Base-by-base conservation (phyloP, 2,329 filamentous ascomycete species). In the Aureobasidium sp. region DNA sequence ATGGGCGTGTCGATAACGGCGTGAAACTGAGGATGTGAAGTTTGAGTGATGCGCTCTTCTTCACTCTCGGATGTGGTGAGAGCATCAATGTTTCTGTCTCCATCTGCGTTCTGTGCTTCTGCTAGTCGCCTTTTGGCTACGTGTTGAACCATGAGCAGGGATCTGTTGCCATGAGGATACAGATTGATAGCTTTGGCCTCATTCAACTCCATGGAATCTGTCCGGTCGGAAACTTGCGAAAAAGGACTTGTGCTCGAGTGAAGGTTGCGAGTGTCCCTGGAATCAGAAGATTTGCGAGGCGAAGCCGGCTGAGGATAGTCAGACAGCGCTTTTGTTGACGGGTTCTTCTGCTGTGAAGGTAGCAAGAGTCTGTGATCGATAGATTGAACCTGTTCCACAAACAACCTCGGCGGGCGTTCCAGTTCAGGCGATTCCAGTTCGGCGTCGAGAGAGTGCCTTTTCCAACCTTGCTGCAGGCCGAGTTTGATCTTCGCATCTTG, bases 101-200 rank as follows among this genome's bases (percentile, higher is more conserved):
- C 53, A 25, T n/a, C 9, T 19, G n/a, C 2, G 5, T 23, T 35
- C 21, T 21, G 33, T 11, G 27, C n/a, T 29, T 40, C 35, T 3
- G 49, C 33, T 4, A 37, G 10, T 23, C 47, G 21, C 17, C 33
- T 25, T 21, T 47, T 47, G 4, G 21, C 45, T 3, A 50, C 62
- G 21, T 82, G 79, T 65, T 86, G 80, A n/a, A 87, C 80, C n/a
- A 86, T 71, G n/a, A 86, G 73, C 5, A 86, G 71, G 7, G 82
- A 85, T 45, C 82, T 74, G 64, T 86, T 87, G 69, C 84, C 83
- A 70, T 86, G 84, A 2, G 83, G 79, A 63, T 80, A 85, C 35
- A 85, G 78, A 61, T 77, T 81, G 15, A 87, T 77, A 11, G 81
- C 82, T 43, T 77, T 83, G 10, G 84, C 84, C 68, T 86, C 82